Conservation (phyloP, 441 rosid species). For the Erodium moschatum region DNA sequence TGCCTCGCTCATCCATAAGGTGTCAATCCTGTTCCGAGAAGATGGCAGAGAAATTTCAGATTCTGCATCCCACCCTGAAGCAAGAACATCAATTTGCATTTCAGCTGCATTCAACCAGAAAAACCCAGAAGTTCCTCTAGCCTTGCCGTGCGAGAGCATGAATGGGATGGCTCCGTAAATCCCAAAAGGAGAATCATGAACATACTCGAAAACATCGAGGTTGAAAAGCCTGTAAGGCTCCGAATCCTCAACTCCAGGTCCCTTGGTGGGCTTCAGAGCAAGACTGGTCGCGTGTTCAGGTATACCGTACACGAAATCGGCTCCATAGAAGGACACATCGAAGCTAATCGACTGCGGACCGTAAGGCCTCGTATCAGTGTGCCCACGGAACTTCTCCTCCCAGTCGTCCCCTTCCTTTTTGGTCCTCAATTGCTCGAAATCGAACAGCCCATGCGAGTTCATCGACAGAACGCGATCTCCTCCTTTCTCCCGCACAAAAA, state of each 20-base stretch:
- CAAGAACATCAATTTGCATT: slow-evolving; percentile 97
- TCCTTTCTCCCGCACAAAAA: slow-evolving; percentile 55
- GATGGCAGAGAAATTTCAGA: slow-evolving; percentile 54
- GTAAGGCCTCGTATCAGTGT: slow-evolving; percentile 71
- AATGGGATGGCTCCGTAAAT: slow-evolving; percentile 87
- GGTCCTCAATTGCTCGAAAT: slow-evolving; percentile 72
- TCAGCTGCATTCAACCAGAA: slow-evolving; percentile 98
- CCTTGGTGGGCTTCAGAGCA: slow-evolving; percentile 79
- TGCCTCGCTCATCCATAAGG: slow-evolving; percentile 96
- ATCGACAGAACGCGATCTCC: slow-evolving; percentile 51
- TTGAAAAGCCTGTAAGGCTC: slow-evolving; percentile 89
- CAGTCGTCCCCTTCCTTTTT: slow-evolving; percentile 70
- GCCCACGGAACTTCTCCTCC: slow-evolving; percentile 79
- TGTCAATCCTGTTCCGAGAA: slow-evolving; percentile 53
- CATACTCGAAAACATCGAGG: slow-evolving; percentile 81
- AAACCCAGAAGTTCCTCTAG: slow-evolving; percentile 65
- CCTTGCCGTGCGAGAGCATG: slow-evolving; percentile 82
- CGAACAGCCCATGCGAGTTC: slow-evolving; percentile 75
- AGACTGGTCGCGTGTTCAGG: slow-evolving; percentile 88
- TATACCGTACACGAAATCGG: slow-evolving; percentile 78
- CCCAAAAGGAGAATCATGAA: slow-evolving; percentile 87
- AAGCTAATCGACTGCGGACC: slow-evolving; percentile 93
- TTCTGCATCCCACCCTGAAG: slow-evolving; percentile 81
- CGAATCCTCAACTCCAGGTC: slow-evolving; percentile 77
- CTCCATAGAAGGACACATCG: slow-evolving; percentile 78